phyloP scores from a whole-genome alignment of 2,329 filamentous ascomycete species.

The Sphaerulina musiva region DNA sequence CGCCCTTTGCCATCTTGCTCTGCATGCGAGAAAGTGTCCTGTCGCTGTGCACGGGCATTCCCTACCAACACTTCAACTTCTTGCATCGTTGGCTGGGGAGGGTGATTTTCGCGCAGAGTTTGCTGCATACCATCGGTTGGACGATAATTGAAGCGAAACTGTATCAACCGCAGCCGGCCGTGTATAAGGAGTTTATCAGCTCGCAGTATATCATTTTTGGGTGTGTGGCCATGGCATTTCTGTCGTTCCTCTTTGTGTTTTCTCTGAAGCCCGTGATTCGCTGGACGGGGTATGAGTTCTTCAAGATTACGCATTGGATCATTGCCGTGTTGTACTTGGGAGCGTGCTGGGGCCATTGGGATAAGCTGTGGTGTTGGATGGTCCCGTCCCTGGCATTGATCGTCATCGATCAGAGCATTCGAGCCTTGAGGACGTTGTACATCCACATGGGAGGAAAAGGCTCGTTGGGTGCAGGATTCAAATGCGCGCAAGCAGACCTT shows the following conservation, averaged over 20 bases:
- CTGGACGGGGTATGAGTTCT: conserved; percentile 68
- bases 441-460: conserved; percentile 43
- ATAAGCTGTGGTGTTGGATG: conserved; percentile 60
- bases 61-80: conserved; percentile 69
- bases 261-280: conserved; percentile 56
- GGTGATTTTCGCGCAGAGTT: conserved; percentile 62
- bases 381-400: conserved; percentile 60
- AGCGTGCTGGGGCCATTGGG: conserved; percentile 70
- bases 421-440: conserved; percentile 52
- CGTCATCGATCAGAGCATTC: conserved; percentile 56
- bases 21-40: conserved; percentile 64
- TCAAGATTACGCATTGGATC: conserved; percentile 61
- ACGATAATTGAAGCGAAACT: conserved; percentile 58
- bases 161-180: conserved; percentile 64
- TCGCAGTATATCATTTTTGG: conserved; percentile 69
- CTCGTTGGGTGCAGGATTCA: conserved; percentile 46
- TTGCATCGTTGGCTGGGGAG: conserved; percentile 70
- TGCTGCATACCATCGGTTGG: conserved; percentile 66
- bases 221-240: conserved; percentile 58
- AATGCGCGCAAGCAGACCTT: conserved; percentile 47
- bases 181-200: conserved; percentile 51
- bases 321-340: conserved; percentile 68
- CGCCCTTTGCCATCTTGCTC: conserved; percentile 62
- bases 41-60: conserved; percentile 62
- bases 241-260: conserved; percentile 56